A percentile compares a stretch with the other conserved stretches of the same genome.
Conservation (phyloP, 2,329 filamentous ascomycete species). For the Paecilomyces fulvus region DNA sequence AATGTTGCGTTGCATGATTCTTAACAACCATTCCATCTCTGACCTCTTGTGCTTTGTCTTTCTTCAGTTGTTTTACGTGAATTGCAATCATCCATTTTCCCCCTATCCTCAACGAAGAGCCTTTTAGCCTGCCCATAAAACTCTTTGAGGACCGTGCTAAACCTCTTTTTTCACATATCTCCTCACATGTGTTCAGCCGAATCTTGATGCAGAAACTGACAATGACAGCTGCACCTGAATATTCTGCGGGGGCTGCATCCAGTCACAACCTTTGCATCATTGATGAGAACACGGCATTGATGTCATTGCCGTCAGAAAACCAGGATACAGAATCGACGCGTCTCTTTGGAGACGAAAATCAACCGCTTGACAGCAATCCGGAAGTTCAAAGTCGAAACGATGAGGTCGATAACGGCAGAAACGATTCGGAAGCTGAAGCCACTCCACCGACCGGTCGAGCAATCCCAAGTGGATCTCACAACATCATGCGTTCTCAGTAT, state of each 20-base stretch:
- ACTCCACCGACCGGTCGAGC: neutral
- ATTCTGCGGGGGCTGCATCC: neutral
- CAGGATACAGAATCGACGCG: neutral
- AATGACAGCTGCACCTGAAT: neutral
- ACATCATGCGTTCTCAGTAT: neutral
- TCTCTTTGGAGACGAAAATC: neutral
- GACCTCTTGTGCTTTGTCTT: neutral
- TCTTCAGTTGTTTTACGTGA: neutral
- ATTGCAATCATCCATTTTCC: neutral
- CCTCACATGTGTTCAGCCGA: neutral
- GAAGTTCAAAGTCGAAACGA: neutral
- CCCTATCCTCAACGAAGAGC: neutral
- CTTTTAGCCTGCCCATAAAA: neutral
- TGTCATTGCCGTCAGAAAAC: neutral
- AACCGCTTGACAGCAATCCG: neutral
- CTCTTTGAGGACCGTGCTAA: no score
- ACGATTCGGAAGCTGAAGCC: neutral
- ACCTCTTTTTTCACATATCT: neutral
- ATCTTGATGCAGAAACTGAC: neutral
- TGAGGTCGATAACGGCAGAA: neutral
- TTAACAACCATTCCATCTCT: neutral
- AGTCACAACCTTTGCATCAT: neutral
- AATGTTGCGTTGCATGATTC: neutral
- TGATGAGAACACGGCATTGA: neutral
- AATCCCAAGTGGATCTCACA: neutral